Evolutionary conservation across 2,329 filamentous ascomycete species (phyloP).

Genomic region (Alternaria sp.): DNA sequence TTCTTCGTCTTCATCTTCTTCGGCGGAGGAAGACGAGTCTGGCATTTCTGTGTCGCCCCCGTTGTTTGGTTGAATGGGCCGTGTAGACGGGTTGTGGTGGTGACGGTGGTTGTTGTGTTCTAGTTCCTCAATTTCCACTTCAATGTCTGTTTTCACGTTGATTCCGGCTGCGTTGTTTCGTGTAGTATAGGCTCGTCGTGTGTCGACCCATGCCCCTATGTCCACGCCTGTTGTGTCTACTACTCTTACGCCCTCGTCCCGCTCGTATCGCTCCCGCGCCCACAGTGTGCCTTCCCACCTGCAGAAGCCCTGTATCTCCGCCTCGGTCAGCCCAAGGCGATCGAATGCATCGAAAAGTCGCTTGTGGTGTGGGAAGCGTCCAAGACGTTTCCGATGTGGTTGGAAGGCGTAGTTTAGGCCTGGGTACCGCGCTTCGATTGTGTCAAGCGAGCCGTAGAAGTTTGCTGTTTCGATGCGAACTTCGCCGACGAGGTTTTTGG

Average conservation of each 20-base stretch:
- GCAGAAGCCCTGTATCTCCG: constrained; percentile 75
- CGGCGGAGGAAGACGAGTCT: constrained; percentile 10
- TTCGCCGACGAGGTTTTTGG: constrained; percentile 76
- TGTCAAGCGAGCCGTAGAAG: constrained; percentile 82
- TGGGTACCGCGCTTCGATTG: constrained; percentile 81
- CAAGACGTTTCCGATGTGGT: constrained; percentile 78
- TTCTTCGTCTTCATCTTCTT: constrained; percentile 12
- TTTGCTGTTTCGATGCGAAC: constrained; percentile 80
- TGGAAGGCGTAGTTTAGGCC: constrained; percentile 79
- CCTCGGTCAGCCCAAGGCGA: constrained; percentile 69
- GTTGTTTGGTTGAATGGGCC: constrained; percentile 1
- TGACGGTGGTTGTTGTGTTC: constrained; percentile 12
- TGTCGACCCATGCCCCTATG: constrained; percentile 68
- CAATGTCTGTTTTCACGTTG: constrained; percentile 55
- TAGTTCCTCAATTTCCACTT: constrained; percentile 51
- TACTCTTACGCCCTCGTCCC: constrained; percentile 74
- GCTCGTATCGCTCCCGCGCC: constrained; percentile 82
- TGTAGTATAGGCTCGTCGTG: constrained; percentile 8
- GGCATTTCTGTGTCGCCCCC: constrained; percentile 23
- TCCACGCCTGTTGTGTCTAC: constrained; percentile 75
- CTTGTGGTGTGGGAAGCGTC: constrained; percentile 78
- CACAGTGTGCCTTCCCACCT: constrained; percentile 86
- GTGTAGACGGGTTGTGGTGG: neutral
- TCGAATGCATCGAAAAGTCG: constrained; percentile 81
- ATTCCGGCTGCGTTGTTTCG: constrained; percentile 34